A percentile compares a stretch with the other conserved stretches of the same genome.
Conservation (phyloP, 768 basidiomycete genomes). For the Mycena maculata region DNA sequence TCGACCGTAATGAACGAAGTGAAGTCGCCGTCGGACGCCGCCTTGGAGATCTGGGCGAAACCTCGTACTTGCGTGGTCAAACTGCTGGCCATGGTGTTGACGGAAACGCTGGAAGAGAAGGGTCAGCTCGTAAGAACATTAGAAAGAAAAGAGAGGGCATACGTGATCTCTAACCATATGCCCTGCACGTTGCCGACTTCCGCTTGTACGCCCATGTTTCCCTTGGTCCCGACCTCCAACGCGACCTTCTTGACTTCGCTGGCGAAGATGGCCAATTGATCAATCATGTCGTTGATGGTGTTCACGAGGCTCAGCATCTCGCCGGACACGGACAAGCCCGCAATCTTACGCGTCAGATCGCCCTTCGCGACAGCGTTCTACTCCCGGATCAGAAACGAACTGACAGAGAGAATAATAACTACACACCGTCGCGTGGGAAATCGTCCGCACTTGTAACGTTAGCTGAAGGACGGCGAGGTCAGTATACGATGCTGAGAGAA, state of each 20-base stretch:
- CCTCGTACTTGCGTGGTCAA: constrained; percentile 98
- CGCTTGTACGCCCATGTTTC: constrained; percentile 98
- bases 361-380: constrained; percentile 91
- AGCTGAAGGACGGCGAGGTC: constrained; percentile 58
- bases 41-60: constrained; percentile 98
- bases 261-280: constrained; percentile 67
- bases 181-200: constrained; percentile 97
- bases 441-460: constrained; percentile 93
- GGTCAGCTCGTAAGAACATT: background rate
- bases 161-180: constrained; percentile 99
- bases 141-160: constrained; percentile 46
- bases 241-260: constrained; percentile 92
- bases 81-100: constrained; percentile 98
- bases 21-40: constrained; percentile 99
- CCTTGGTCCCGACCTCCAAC: constrained; percentile 96
- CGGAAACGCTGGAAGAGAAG: constrained; percentile 73
- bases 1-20: constrained; percentile 99
- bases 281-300: constrained; percentile 93
- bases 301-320: constrained; percentile 97
- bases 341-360: constrained; percentile 93
- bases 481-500: background rate
- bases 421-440: constrained; percentile 90
- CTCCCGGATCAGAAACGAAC: background rate
- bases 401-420: background rate
- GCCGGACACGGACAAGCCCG: constrained; percentile 91